Evolutionary conservation across 148 eudicot species (phyloP).

Genomic region (Cornus kousa): DNA sequence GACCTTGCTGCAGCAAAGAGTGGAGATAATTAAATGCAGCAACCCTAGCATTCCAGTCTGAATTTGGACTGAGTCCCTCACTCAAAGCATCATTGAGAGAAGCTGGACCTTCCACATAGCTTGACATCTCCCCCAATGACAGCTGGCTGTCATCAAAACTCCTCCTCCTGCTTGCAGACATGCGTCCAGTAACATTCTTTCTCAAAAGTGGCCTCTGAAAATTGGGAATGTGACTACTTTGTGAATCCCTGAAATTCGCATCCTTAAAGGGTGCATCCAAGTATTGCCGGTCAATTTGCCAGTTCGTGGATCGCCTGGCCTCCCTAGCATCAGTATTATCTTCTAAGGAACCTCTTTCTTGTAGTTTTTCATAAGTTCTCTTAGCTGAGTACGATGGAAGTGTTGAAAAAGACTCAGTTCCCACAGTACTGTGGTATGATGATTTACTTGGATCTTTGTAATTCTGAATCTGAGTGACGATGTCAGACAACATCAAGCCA

Average conservation of each 20-base stretch:
- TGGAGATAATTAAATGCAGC: constrained; percentile 91
- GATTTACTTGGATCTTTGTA: constrained; percentile 70
- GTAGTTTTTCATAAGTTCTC: constrained; percentile 66
- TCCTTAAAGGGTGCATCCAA: constrained; percentile 66
- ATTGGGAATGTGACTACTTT: constrained; percentile 63
- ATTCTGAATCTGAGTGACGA: constrained; percentile 73
- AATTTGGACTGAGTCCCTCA: constrained; percentile 81
- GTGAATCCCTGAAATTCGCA: constrained; percentile 65
- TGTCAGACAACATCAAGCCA: constrained; percentile 65
- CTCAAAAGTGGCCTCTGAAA: constrained; percentile 89
- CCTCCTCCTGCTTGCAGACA: constrained; percentile 75
- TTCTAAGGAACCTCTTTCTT: constrained; percentile 63
- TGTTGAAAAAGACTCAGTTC: constrained; percentile 55
- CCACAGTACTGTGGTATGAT: constrained; percentile 48
- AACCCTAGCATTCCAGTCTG: constrained; percentile 96
- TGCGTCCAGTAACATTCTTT: constrained; percentile 73
- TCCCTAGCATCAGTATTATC: constrained; percentile 59
- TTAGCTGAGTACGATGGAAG: constrained; percentile 57
- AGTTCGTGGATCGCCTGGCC: constrained; percentile 57
- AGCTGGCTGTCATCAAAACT: constrained; percentile 93
- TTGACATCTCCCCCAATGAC: constrained; percentile 68
- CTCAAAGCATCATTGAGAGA: constrained; percentile 88
- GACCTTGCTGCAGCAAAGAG: constrained; percentile 82
- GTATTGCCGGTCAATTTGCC: constrained; percentile 68
- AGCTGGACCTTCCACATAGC: constrained; percentile 73